Base-by-base conservation (phyloP, 148 eudicot genomes). In the Diospyros kaki region DNA sequence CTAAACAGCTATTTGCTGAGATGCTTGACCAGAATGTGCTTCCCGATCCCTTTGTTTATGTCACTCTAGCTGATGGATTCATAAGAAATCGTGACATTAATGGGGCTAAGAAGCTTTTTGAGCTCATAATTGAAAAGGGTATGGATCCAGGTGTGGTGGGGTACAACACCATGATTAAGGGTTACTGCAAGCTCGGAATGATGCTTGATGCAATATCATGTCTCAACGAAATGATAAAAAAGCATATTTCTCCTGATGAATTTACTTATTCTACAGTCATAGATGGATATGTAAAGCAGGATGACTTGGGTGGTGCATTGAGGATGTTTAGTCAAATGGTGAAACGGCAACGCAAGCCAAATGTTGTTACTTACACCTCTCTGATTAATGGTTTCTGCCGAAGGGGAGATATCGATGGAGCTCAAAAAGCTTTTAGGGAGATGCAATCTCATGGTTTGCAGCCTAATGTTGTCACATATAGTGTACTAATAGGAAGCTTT, bases 321-420 rank as follows among this genome's bases (percentile, higher is more conserved):
- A 72, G 46, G 73, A 75, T 84, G 48, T 86, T 94, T 61, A 64
- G 64, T 61, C 87, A 78, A 75, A 90, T 87, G 91, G 71, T 85
- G 39, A 87, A 76, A 76, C 86, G 77, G 75, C 89, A 88, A 64
- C 75, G 77, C 81, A 83, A 80, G 82, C 90, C 92, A 79, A 94
- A 94, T 87, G 90, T 92, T 38, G 94, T 94, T 62, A 92, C 93
- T 11, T 94, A 92, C 64, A 94, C 98, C 15, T 88, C 93, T 80
- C 85, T 94, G 9, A 86, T 95, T 64, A 80, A 88, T 71, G 98
- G 98, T 50, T 87, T 82, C 78, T 89, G 89, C 72, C 86, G 85
- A 40, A 68, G 56, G 71, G 86, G 92, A 53, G 79, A 94, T 77
- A 43, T 45, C 45, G 4, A 13, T 61, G 83, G 80, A 60, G 97